These are phyloP conservation scores for Pseudonitzschia multiseries DNA, from an alignment of 108 stramenopile genomes.

Conservation along the genomic window DNA sequence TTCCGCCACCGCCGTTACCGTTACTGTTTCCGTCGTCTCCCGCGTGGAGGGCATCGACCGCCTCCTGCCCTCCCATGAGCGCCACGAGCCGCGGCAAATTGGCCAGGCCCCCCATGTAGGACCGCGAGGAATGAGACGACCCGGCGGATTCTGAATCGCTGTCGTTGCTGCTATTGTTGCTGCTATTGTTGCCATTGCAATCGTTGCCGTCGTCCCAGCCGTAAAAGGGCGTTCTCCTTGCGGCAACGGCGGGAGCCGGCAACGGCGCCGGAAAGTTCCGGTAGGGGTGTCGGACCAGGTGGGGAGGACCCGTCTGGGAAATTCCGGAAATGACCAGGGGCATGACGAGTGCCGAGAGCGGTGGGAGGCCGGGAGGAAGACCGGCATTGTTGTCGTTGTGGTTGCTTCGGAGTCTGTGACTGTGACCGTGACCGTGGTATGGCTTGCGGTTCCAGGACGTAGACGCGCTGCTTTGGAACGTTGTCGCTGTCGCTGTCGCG, in stretches of 20 bases:
- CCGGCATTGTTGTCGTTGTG: neutral
- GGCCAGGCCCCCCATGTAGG: slow-evolving; percentile 7
- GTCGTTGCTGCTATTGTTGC: neutral
- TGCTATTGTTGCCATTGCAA: neutral
- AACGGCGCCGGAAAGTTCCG: neutral
- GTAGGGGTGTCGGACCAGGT: slow-evolving; percentile 16
- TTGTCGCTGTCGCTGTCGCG: too few species aligned
- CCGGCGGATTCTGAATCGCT: neutral
- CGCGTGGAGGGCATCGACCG: neutral
- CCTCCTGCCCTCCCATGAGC: neutral
- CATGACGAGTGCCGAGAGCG: slow-evolving; percentile 17
- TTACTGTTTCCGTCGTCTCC: neutral
- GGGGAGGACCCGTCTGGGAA: slow-evolving; percentile 10
- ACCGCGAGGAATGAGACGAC: neutral
- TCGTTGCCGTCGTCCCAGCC: neutral
- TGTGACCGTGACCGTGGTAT: neutral
- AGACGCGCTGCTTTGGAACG: neutral
- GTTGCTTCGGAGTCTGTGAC: neutral
- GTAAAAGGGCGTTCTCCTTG: neutral
- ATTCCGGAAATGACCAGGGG: slow-evolving; percentile 19
- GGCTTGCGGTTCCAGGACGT: neutral
- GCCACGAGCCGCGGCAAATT: neutral
- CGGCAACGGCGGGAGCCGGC: neutral
- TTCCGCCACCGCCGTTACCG: neutral
- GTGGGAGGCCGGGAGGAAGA: neutral